phyloP scores from a whole-genome alignment of 768 basidiomycete species.

The Lactarius indigo region DNA sequence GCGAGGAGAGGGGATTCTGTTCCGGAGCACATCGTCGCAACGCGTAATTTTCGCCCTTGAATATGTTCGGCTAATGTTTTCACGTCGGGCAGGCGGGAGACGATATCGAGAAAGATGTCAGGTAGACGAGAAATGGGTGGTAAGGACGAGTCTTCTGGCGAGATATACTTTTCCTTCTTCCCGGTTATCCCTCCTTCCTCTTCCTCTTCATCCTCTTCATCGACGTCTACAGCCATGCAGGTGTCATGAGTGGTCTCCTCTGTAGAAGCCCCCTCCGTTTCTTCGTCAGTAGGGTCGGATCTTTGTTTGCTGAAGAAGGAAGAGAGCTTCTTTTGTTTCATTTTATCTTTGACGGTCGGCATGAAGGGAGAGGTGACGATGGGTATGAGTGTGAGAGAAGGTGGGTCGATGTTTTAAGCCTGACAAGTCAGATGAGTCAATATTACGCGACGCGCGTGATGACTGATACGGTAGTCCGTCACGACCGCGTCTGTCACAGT shows the following conservation, averaged over 20 bases:
- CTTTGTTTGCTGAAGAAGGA: conserved; percentile 15
- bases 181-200: conserved; percentile 31
- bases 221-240: conserved; percentile 7
- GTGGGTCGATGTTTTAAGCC: background rate
- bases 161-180: conserved; percentile 39
- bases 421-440: background rate
- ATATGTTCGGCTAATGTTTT: conserved; percentile 62
- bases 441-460: background rate
- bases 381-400: background rate
- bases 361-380: conserved; percentile 4
- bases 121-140: conserved; percentile 74
- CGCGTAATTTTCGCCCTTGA: conserved; percentile 78
- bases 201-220: conserved; percentile 26
- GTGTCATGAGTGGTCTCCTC: background rate
- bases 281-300: conserved; percentile 16
- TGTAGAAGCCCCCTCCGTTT: conserved; percentile 10
- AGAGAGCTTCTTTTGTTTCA: conserved; percentile 22
- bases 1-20: conserved; percentile 94
- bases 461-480: background rate
- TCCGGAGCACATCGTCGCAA: conserved; percentile 97
- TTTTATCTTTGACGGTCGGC: conserved; percentile 19
- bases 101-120: conserved; percentile 73
- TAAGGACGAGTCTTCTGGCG: conserved; percentile 59
- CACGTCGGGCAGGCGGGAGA: conserved; percentile 61
- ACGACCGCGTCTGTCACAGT: conserved; percentile 18